A percentile compares a stretch with the other conserved stretches of the same genome.
These are phyloP conservation scores for Neospermospora avenae DNA, from an alignment of 2,329 filamentous ascomycete genomes.

Conservation along the genomic window DNA sequence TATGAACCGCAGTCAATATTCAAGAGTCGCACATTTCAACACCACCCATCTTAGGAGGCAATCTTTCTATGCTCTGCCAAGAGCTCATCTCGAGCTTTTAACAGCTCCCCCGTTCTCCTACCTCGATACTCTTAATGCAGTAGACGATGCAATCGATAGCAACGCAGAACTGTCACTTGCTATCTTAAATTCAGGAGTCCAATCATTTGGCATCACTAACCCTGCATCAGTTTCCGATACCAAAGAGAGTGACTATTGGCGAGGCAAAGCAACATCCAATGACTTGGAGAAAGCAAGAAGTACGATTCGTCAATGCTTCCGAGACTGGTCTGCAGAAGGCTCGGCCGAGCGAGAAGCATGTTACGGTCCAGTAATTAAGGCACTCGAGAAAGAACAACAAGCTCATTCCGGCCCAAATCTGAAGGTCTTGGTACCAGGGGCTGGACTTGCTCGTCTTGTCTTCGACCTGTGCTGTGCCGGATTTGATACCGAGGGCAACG, in stretches of 20 bases:
- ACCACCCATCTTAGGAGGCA: conserved; percentile 87
- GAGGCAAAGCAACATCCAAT: conserved; percentile 63
- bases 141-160: conserved; percentile 83
- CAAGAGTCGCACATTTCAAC: conserved; percentile 81
- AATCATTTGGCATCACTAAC: conserved; percentile 56
- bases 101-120: conserved; percentile 79
- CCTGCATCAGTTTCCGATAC: not conserved
- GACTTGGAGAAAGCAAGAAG: conserved; percentile 91
- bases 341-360: conserved; percentile 69
- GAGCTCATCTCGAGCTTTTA: conserved; percentile 78
- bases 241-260: conserved; percentile 53
- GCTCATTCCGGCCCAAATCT: conserved; percentile 21
- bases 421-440: conserved; percentile 79
- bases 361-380: conserved; percentile 69
- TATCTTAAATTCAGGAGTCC: conserved; percentile 68
- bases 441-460: conserved; percentile 82
- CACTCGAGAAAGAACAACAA: conserved; percentile 52
- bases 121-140: conserved; percentile 70
- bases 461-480: conserved; percentile 78
- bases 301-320: conserved; percentile 88
- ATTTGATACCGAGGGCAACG: conserved; percentile 79
- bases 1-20: conserved; percentile 66
- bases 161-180: conserved; percentile 81
- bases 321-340: conserved; percentile 88
- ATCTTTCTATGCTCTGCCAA: conserved; percentile 87